Conservation (phyloP, 2,329 filamentous ascomycete genomes). For the Cladosporium sp. region DNA sequence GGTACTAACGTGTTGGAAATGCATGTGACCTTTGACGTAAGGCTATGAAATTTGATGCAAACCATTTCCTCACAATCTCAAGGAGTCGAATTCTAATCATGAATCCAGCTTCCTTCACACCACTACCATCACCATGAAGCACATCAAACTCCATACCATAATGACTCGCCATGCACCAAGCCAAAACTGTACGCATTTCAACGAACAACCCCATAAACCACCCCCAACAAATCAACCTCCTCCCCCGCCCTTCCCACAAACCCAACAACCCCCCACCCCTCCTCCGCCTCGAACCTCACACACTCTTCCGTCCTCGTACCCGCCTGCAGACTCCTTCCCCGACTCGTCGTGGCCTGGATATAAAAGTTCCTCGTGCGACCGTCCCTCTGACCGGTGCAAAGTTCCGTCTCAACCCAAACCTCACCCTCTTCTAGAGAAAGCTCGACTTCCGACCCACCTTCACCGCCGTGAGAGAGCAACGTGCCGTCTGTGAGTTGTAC, state of each 20-base stretch:
- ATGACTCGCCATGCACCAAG: too few species aligned
- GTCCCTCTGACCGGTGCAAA: slow-evolving; percentile 2
- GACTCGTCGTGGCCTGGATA: slow-evolving; percentile 6
- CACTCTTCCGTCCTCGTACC: neutral
- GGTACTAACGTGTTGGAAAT: too few species aligned
- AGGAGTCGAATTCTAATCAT: too few species aligned
- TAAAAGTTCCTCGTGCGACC: slow-evolving; percentile 3
- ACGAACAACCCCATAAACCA: slow-evolving; percentile 2
- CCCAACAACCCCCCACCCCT: slow-evolving; percentile 6
- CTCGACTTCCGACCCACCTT: neutral
- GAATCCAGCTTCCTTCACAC: too few species aligned
- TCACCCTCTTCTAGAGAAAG: slow-evolving; percentile 2
- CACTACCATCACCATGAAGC: too few species aligned
- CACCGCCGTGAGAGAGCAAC: slow-evolving; percentile 1
- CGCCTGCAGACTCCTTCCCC: slow-evolving; percentile 5
- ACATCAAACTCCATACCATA: too few species aligned
- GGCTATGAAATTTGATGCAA: too few species aligned
- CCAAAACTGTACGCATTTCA: too few species aligned
- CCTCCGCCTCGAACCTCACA: slow-evolving; percentile 1
- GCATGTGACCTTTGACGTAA: too few species aligned
- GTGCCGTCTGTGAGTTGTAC: neutral
- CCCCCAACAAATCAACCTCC: slow-evolving; percentile 2
- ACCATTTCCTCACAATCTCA: too few species aligned
- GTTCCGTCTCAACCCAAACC: slow-evolving; percentile 5
- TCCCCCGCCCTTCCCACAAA: slow-evolving; percentile 6